Evolutionary conservation across 2,329 filamentous ascomycete species (phyloP).

Genomic region (Colletotrichum chlorophyti): DNA sequence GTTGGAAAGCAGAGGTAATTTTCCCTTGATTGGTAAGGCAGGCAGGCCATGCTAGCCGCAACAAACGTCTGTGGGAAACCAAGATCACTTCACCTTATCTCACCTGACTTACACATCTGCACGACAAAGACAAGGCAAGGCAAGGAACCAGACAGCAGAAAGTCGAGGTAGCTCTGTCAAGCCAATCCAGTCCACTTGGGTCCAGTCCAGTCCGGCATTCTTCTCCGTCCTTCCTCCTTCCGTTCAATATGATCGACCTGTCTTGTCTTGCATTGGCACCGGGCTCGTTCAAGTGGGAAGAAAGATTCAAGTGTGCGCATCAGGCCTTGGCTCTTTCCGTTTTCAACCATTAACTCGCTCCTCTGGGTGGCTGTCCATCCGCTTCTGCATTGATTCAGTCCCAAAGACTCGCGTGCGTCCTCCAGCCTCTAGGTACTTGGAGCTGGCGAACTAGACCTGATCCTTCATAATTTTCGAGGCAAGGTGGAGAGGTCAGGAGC

Average conservation of each 20-base stretch:
- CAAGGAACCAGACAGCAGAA: neutral
- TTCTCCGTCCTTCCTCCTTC: conserved; percentile 25
- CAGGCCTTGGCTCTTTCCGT: conserved; percentile 24
- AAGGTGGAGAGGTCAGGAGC: too few relatives aligned
- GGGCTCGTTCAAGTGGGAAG: conserved; percentile 19
- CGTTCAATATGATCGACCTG: conserved; percentile 23
- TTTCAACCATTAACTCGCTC: conserved; percentile 21
- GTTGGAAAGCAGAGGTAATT: too few relatives aligned
- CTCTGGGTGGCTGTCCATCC: conserved; percentile 12
- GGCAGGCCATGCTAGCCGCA: too few relatives aligned
- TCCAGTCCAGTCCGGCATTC: conserved; percentile 7
- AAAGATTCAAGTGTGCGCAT: conserved; percentile 17
- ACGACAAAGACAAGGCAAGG: neutral
- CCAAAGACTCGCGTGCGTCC: conserved; percentile 17
- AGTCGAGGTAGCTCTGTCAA: conserved; percentile 5
- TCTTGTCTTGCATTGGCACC: conserved; percentile 23
- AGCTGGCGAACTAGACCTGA: too few relatives aligned
- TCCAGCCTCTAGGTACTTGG: conserved; percentile 4
- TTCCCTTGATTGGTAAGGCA: too few relatives aligned
- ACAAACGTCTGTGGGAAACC: too few relatives aligned
- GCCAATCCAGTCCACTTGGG: too few relatives aligned
- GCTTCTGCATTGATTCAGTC: conserved; percentile 16
- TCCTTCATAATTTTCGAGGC: too few relatives aligned
- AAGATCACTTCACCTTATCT: too few relatives aligned
- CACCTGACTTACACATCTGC: too few relatives aligned